Conservation (phyloP, 2,329 filamentous ascomycete species). For the Fusarium dlaminii region DNA sequence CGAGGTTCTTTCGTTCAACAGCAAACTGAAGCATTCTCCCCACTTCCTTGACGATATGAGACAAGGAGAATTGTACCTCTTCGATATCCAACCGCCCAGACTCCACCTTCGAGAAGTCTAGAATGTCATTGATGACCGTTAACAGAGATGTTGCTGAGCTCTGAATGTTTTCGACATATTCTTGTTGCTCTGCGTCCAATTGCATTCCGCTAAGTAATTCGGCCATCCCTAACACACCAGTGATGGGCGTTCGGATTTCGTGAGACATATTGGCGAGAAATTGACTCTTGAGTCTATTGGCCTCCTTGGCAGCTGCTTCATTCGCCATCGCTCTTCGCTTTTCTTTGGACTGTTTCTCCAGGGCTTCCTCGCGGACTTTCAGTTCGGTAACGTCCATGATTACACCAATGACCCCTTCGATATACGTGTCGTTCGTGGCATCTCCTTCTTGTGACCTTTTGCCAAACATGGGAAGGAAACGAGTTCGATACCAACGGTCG, state of each 20-base stretch:
- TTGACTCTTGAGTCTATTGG: constrained; percentile 81
- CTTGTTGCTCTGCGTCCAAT: constrained; percentile 74
- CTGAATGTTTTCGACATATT: constrained; percentile 81
- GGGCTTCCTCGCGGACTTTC: constrained; percentile 56
- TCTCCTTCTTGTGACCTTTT: constrained; percentile 64
- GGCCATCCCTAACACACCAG: constrained; percentile 82
- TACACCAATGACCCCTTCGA: constrained; percentile 81
- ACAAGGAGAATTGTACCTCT: constrained; percentile 81
- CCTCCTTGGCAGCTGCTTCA: constrained; percentile 81
- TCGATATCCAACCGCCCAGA: constrained; percentile 81
- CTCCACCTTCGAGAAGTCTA: constrained; percentile 90
- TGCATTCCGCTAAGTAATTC: constrained; percentile 76
- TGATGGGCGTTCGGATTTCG: constrained; percentile 81
- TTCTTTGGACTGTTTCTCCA: constrained; percentile 72
- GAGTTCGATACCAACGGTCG: constrained; percentile 75
- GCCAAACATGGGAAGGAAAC: constrained; percentile 72
- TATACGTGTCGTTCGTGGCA: constrained; percentile 55
- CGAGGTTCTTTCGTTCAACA: constrained; percentile 80
- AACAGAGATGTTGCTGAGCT: constrained; percentile 82
- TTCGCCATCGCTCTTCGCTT: constrained; percentile 78
- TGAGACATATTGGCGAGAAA: constrained; percentile 87
- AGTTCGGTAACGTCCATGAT: constrained; percentile 82
- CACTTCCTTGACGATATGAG: constrained; percentile 79
- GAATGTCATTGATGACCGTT: constrained; percentile 90
- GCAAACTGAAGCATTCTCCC: constrained; percentile 89